phyloP scores from a whole-genome alignment of 1,284 basidiomycete species.

The Moniliophthora roreri region DNA sequence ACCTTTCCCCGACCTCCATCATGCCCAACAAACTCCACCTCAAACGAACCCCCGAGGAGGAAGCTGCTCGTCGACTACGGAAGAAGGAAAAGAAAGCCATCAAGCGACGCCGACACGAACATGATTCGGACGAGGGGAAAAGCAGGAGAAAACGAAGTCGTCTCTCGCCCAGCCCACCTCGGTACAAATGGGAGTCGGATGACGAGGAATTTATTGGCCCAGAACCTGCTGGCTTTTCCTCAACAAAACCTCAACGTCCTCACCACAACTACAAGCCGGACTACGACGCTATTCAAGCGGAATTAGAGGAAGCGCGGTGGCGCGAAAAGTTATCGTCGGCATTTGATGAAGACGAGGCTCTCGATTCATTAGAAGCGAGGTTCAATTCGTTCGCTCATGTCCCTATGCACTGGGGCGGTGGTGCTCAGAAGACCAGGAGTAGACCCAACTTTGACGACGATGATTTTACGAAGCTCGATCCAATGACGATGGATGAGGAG shows the following conservation, averaged over 20 bases:
- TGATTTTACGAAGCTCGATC: slow-evolving; percentile 46
- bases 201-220: slow-evolving; percentile 25
- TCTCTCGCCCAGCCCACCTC: slow-evolving; percentile 6
- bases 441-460: slow-evolving; percentile 40
- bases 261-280: slow-evolving; percentile 35
- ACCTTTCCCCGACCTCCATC: not conserved
- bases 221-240: slow-evolving; percentile 19
- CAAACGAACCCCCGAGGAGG: slow-evolving; percentile 70
- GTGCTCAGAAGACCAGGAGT: slow-evolving; percentile 15
- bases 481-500: slow-evolving; percentile 75
- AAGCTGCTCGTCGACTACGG: slow-evolving; percentile 49
- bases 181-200: slow-evolving; percentile 34
- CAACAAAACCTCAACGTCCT: slow-evolving; percentile 14
- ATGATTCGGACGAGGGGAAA: slow-evolving; percentile 16
- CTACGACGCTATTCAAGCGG: slow-evolving; percentile 48
- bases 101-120: slow-evolving; percentile 20
- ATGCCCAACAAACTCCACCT: slow-evolving; percentile 64
- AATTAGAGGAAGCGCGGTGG: slow-evolving; percentile 64
- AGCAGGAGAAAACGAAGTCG: slow-evolving; percentile 26
- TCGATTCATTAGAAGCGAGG: slow-evolving; percentile 60
- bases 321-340: slow-evolving; percentile 70
- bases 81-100: slow-evolving; percentile 36
- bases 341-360: slow-evolving; percentile 64
- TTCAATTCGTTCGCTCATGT: slow-evolving; percentile 70
- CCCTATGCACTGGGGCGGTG: slow-evolving; percentile 55